phyloP scores from a whole-genome alignment of 768 basidiomycete species.

The Chlorophyllum brunneum region DNA sequence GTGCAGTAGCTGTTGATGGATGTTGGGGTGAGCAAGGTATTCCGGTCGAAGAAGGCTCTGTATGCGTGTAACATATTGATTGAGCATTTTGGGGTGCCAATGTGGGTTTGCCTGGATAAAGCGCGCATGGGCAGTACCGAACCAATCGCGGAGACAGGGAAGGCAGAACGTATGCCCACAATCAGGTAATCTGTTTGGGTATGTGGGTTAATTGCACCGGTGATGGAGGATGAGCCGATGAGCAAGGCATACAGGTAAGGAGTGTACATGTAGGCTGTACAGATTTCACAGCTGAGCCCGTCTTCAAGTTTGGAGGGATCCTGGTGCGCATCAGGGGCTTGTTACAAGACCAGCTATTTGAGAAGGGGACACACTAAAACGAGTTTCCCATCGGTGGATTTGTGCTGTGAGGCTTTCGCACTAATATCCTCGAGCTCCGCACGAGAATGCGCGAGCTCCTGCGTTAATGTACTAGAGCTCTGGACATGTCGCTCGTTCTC shows the following conservation, averaged over 20 bases:
- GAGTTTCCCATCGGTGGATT: slow-evolving; percentile 27
- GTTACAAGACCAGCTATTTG: neutral
- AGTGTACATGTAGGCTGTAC: slow-evolving; percentile 58
- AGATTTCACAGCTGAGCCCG: slow-evolving; percentile 59
- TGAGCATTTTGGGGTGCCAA: slow-evolving; percentile 27
- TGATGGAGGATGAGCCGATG: slow-evolving; percentile 1
- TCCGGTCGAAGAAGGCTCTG: slow-evolving; percentile 8
- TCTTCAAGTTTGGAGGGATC: slow-evolving; percentile 48
- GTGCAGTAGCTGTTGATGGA: slow-evolving; percentile 23
- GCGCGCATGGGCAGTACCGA: slow-evolving; percentile 42
- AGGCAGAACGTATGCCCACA: slow-evolving; percentile 75
- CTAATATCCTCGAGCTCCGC: slow-evolving; percentile 6
- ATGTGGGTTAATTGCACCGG: neutral
- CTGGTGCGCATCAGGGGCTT: slow-evolving; percentile 22
- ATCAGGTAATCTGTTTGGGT: slow-evolving; percentile 43
- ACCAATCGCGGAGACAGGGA: slow-evolving; percentile 56
- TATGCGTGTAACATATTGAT: slow-evolving; percentile 15
- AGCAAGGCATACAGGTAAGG: slow-evolving; percentile 53
- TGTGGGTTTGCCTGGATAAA: slow-evolving; percentile 46
- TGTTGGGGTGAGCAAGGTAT: slow-evolving; percentile 19
- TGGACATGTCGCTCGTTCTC: slow-evolving; percentile 24
- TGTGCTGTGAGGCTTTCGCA: slow-evolving; percentile 7
- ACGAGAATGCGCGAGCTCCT: slow-evolving; percentile 1
- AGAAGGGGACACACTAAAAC: slow-evolving; percentile 22
- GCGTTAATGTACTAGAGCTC: slow-evolving; percentile 20